A percentile compares a stretch with the other conserved stretches of the same genome.
phyloP scores from a whole-genome alignment of 2,329 filamentous ascomycete species.

The Aplosporella prunicola region DNA sequence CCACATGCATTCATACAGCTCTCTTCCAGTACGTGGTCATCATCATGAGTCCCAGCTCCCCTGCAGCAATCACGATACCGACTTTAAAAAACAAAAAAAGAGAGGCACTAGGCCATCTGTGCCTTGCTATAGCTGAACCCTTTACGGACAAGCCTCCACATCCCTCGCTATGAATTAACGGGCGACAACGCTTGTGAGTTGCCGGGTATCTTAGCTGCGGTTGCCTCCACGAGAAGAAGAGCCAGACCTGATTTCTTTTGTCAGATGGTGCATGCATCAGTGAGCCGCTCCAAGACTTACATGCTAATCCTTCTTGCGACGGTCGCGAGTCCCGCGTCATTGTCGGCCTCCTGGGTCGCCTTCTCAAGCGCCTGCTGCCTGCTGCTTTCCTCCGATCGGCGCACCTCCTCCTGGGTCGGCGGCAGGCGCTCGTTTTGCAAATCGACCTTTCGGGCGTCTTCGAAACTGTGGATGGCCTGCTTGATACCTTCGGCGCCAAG shows the following conservation, averaged over 20 bases:
- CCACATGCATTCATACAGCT: no score
- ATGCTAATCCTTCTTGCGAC: conserved; percentile 91
- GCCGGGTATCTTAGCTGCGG: conserved; percentile 18
- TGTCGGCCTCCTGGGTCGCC: conserved; percentile 80
- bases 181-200: conserved; percentile 5
- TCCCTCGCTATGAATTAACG: conserved; percentile 5
- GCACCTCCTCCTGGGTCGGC: conserved; percentile 84
- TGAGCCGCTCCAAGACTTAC: conserved; percentile 48
- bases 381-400: conserved; percentile 71
- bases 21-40: conserved; percentile 7
- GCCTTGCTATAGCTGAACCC: no score
- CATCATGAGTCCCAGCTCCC: no score
- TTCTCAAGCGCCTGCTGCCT: conserved; percentile 75
- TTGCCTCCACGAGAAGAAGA: conserved; percentile 28
- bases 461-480: conserved; percentile 92
- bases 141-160: no score
- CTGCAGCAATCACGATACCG: no score
- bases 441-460: conserved; percentile 94
- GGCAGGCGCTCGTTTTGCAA: conserved; percentile 92
- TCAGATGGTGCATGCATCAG: no score
- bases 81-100: no score
- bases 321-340: conserved; percentile 77
- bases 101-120: no score
- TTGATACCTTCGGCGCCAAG: conserved; percentile 97
- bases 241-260: conserved; percentile 30